phyloP scores from a whole-genome alignment of 1,284 basidiomycete species.

The Exobasidium rhododendri region DNA sequence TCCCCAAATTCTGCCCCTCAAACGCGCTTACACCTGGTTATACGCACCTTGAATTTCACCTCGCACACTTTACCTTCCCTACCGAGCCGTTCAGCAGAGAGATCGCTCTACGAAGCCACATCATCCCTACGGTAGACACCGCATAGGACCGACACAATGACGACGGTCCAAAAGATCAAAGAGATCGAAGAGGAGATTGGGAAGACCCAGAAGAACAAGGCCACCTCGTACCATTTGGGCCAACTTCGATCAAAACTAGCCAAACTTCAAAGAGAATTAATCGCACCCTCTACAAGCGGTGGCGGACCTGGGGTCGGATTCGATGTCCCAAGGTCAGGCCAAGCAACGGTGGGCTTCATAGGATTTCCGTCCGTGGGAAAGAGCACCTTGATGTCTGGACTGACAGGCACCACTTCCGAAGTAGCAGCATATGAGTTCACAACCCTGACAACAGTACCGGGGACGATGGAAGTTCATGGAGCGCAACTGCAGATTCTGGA shows the following conservation, averaged over 20 bases:
- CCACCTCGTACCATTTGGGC: slow-evolving; percentile 73
- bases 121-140: neutral
- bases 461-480: slow-evolving; percentile 83
- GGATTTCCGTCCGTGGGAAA: slow-evolving; percentile 61
- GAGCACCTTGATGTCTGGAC: slow-evolving; percentile 91
- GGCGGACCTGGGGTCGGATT: slow-evolving; percentile 73
- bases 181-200: slow-evolving; percentile 55
- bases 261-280: slow-evolving; percentile 90
- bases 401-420: slow-evolving; percentile 96
- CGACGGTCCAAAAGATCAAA: slow-evolving; percentile 47
- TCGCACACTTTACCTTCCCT: no score
- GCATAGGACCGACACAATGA: no score
- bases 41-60: no score
- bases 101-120: neutral
- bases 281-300: slow-evolving; percentile 71
- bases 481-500: slow-evolving; percentile 72
- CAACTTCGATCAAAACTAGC: slow-evolving; percentile 98
- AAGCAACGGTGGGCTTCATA: slow-evolving; percentile 75
- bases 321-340: slow-evolving; percentile 95
- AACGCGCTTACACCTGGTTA: neutral
- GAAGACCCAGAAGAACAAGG: slow-evolving; percentile 90
- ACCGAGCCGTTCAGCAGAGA: neutral
- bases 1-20: neutral
- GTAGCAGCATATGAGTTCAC: slow-evolving; percentile 99
- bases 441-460: slow-evolving; percentile 73